phyloP scores from a whole-genome alignment of 2,329 filamentous ascomycete species.

The Diaporthe citrichinensis region DNA sequence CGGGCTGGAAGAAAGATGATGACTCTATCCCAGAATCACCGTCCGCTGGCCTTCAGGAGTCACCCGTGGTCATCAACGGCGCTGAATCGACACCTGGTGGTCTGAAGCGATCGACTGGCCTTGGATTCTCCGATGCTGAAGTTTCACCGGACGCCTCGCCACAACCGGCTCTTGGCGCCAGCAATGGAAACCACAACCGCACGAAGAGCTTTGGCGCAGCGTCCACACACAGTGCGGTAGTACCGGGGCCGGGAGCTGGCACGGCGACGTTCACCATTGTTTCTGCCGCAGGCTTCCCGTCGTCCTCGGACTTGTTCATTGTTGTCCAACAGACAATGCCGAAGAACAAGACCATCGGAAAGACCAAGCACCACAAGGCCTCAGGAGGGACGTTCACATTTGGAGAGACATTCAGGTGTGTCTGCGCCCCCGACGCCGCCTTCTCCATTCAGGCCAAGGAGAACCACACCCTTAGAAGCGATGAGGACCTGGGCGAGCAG shows the following conservation, averaged over 20 bases:
- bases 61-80: constrained; percentile 58
- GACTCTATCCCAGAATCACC: constrained; percentile 51
- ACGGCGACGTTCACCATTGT: constrained; percentile 86
- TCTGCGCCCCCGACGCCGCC: constrained; percentile 84
- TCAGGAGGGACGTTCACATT: constrained; percentile 75
- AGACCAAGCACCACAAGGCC: constrained; percentile 91
- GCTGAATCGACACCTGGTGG: constrained; percentile 52
- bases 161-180: constrained; percentile 51
- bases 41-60: constrained; percentile 35
- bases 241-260: constrained; percentile 74
- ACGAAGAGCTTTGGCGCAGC: constrained; percentile 74
- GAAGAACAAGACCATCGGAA: constrained; percentile 86
- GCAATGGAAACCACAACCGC: constrained; percentile 59
- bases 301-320: constrained; percentile 84
- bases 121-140: constrained; percentile 53
- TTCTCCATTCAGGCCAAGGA: constrained; percentile 91
- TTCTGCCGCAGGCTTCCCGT: constrained; percentile 82
- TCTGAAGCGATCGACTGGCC: constrained; percentile 58
- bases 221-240: constrained; percentile 75
- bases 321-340: constrained; percentile 75
- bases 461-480: constrained; percentile 86
- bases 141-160: constrained; percentile 49
- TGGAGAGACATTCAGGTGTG: constrained; percentile 84
- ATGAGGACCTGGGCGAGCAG: constrained; percentile 86
- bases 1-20: constrained; percentile 76